Evolutionary conservation across 1,284 basidiomycete species (phyloP).

Genomic region (Filobasidium uniguttulatum): DNA sequence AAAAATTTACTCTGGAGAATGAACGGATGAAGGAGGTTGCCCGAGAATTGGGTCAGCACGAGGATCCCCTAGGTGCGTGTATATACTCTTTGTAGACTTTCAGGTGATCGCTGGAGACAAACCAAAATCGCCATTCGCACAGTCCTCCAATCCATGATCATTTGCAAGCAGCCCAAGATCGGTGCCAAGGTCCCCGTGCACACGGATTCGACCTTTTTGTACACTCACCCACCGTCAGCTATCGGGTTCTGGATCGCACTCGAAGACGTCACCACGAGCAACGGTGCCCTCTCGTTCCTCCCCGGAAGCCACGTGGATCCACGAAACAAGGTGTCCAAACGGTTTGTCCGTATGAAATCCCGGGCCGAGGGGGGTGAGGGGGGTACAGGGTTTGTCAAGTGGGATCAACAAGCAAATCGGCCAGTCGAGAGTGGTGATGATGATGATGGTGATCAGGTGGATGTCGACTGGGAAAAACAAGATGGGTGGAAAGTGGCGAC

Average conservation of each 20-base stretch:
- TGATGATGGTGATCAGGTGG: constrained; percentile 24
- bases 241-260: constrained; percentile 93
- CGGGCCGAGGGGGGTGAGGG: constrained; percentile 30
- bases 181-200: constrained; percentile 59
- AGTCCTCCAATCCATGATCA: constrained; percentile 91
- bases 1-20: constrained; percentile 62
- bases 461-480: constrained; percentile 40
- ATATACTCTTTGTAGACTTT: constrained; percentile 9
- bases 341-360: constrained; percentile 58
- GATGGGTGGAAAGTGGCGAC: constrained; percentile 53
- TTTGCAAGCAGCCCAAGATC: constrained; percentile 75
- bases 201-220: constrained; percentile 48
- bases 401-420: neutral
- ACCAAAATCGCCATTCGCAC: constrained; percentile 9
- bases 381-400: constrained; percentile 57
- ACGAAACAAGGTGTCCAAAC: constrained; percentile 53
- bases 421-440: constrained; percentile 36
- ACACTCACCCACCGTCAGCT: constrained; percentile 78
- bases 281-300: constrained; percentile 81
- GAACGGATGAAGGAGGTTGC: constrained; percentile 52
- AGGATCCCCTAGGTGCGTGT: constrained; percentile 58
- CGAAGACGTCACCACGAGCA: constrained; percentile 66
- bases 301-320: constrained; percentile 65
- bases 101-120: too few species aligned
- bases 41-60: constrained; percentile 60